These are phyloP conservation scores for Diplosphaera chodatii DNA, from an alignment of 139 green algal genomes.

Conservation along the genomic window DNA sequence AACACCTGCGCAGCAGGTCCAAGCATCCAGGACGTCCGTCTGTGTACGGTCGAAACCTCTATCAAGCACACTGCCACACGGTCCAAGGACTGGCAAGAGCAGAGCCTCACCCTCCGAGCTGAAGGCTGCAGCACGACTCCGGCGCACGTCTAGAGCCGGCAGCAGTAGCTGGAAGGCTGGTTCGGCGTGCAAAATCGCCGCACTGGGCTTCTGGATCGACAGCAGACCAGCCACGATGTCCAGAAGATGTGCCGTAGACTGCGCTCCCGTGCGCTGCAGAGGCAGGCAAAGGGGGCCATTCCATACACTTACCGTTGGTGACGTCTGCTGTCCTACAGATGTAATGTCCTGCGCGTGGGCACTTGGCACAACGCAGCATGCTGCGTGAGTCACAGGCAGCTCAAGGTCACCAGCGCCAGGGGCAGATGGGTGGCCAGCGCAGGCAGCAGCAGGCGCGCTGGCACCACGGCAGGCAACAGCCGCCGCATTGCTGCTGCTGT, in stretches of 20 bases:
- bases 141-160: constrained; percentile 63
- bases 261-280: not conserved
- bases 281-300: no score
- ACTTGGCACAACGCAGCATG: not conserved
- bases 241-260: constrained; percentile 10
- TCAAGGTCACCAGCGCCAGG: constrained; percentile 15
- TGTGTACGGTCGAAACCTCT: no score
- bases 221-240: constrained; percentile 21
- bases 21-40: no score
- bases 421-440: constrained; percentile 49
- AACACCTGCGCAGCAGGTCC: not conserved
- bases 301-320: no score
- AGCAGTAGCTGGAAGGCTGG: constrained; percentile 69
- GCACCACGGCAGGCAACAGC: constrained; percentile 32
- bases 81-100: not conserved
- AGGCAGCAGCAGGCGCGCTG: constrained; percentile 62
- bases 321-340: no score
- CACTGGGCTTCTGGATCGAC: constrained; percentile 44
- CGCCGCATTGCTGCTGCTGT: constrained; percentile 24
- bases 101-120: not conserved
- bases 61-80: no score
- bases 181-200: constrained; percentile 40
- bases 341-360: no score
- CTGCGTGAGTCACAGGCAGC: not conserved
- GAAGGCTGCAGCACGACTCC: constrained; percentile 23